Conservation (phyloP, 2,329 filamentous ascomycete genomes). For the Lomentospora prolificans region DNA sequence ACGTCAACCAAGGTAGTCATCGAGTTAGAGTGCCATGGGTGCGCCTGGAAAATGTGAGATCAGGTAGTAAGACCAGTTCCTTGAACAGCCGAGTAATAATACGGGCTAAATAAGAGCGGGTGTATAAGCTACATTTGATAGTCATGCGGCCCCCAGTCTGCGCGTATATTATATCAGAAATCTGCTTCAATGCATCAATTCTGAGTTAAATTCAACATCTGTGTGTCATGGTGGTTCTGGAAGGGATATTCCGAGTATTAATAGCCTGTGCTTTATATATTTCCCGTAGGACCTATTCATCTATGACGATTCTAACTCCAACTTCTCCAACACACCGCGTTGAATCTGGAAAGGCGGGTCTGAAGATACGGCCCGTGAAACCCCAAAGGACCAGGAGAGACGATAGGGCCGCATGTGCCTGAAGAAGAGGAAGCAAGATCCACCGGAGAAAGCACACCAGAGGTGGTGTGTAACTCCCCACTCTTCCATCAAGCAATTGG, state of each 20-base stretch:
- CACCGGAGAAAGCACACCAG: background rate
- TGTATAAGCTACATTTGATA: too few relatives aligned
- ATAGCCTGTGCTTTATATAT: background rate
- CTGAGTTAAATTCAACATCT: too few relatives aligned
- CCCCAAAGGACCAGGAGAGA: background rate
- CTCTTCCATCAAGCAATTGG: background rate
- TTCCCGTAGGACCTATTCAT: background rate
- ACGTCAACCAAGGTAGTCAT: background rate
- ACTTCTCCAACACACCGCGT: conserved; percentile 20
- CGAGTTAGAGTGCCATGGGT: background rate
- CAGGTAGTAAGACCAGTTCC: background rate
- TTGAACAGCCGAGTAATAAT: too few relatives aligned
- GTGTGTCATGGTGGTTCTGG: background rate
- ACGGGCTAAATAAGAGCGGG: too few relatives aligned
- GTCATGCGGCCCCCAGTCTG: too few relatives aligned
- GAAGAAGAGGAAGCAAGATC: background rate
- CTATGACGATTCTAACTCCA: background rate
- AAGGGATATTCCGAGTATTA: background rate
- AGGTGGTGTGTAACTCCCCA: background rate
- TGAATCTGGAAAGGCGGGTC: background rate
- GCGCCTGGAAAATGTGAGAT: background rate
- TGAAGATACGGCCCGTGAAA: background rate
- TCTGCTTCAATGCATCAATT: too few relatives aligned
- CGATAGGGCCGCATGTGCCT: background rate
- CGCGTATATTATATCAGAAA: too few relatives aligned